Percentiles rank a stretch among this genome's conserved stretches.
Conservation (phyloP, 148 eudicot genomes). For the Pouteria glomerata region DNA sequence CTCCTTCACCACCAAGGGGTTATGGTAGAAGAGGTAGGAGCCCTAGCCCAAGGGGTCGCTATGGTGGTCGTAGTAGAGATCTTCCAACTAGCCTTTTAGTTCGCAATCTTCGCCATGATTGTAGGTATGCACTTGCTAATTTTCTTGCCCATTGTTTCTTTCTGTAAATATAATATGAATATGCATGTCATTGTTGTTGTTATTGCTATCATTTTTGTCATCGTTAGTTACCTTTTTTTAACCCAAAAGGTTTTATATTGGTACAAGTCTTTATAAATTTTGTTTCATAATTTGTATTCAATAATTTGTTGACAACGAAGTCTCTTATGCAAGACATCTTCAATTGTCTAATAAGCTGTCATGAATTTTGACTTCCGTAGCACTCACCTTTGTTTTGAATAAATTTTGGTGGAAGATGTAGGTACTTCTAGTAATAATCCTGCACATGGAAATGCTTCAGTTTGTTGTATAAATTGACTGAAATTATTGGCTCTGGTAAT, state of each 20-base stretch:
- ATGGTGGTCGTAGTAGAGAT: conserved; percentile 73
- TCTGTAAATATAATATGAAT: too few species aligned
- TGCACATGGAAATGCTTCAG: too few species aligned
- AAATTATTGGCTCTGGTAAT: too few species aligned
- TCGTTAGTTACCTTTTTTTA: not conserved
- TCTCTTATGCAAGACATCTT: not conserved
- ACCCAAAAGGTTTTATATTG: not conserved
- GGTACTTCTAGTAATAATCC: too few species aligned
- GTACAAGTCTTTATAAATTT: not conserved
- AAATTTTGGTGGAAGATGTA: not conserved
- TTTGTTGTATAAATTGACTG: too few species aligned
- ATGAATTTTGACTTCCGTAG: too few species aligned
- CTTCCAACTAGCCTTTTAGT: conserved; percentile 88
- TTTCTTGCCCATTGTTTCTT: not conserved
- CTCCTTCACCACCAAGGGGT: conserved; percentile 87
- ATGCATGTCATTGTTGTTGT: not conserved
- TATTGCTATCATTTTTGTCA: not conserved
- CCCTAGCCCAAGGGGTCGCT: conserved; percentile 77
- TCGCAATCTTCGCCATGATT: conserved; percentile 94
- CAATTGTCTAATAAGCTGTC: too few species aligned
- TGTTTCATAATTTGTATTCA: not conserved
- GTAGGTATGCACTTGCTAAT: conserved; percentile 45
- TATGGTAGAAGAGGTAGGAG: conserved; percentile 79
- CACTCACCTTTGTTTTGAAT: not conserved
- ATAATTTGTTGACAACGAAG: not conserved